Evolutionary conservation across 2,329 filamentous ascomycete genomes (phyloP).

Genomic region (Emydomyces testavorans): DNA sequence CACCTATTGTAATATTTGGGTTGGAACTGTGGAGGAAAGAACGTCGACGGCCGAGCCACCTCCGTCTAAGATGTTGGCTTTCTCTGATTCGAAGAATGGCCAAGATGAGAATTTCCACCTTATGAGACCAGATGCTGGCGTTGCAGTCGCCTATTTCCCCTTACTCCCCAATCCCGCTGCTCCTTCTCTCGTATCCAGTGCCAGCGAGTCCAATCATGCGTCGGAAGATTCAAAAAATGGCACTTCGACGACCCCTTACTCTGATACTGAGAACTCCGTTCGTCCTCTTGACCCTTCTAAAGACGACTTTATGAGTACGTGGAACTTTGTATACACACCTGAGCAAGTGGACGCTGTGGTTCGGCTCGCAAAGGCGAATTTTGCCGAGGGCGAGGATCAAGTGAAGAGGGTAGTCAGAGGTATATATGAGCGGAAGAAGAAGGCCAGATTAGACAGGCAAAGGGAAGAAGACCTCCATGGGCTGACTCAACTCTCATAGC

Average conservation of each 20-base stretch:
- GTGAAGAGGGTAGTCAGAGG: conserved; percentile 69
- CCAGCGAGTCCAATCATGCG: conserved; percentile 9
- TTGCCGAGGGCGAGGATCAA: conserved; percentile 65
- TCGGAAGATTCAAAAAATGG: not conserved
- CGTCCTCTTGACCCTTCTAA: conserved; percentile 61
- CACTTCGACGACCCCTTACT: conserved; percentile 27
- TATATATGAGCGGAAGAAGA: conserved; percentile 87
- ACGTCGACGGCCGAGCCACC: conserved; percentile 44
- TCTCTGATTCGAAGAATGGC: conserved; percentile 42
- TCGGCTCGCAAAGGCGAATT: conserved; percentile 73
- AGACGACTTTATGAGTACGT: conserved; percentile 82
- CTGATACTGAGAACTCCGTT: conserved; percentile 36
- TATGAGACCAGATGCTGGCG: conserved; percentile 66
- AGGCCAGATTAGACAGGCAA: conserved; percentile 41
- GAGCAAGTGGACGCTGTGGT: conserved; percentile 82
- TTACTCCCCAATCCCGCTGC: conserved; percentile 61
- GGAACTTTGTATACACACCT: conserved; percentile 95
- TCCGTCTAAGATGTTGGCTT: conserved; percentile 40
- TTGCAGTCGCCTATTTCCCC: conserved; percentile 83
- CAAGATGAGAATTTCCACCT: conserved; percentile 56
- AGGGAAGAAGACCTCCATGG: conserved; percentile 8
- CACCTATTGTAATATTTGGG: conserved; percentile 81
- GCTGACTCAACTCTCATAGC: conserved; percentile 3
- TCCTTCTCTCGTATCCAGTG: conserved; percentile 18
- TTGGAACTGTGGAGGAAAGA: conserved; percentile 70